Percentiles rank a stretch among this genome's conserved stretches.
Evolutionary conservation across 345 rosid genomes (phyloP).

Genomic region (Excoecaria agallocha): DNA sequence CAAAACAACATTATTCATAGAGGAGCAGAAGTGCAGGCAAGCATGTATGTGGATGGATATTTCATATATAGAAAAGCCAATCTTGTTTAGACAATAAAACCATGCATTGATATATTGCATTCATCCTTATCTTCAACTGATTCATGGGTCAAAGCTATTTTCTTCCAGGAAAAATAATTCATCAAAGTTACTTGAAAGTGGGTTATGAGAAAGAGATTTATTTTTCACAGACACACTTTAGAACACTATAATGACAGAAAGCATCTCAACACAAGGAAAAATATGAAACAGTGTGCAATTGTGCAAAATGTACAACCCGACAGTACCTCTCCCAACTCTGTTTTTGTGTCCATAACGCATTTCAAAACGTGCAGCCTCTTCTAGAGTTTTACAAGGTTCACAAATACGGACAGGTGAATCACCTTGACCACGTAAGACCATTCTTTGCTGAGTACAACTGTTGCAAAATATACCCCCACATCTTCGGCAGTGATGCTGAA

Average conservation of each 20-base stretch:
- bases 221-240: background rate
- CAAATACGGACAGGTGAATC: constrained; percentile 87
- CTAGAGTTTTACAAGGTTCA: constrained; percentile 84
- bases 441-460: constrained; percentile 69
- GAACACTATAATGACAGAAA: background rate
- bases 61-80: background rate
- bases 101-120: background rate
- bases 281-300: background rate
- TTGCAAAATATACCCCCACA: constrained; percentile 93
- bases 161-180: background rate
- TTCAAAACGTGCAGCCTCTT: constrained; percentile 93
- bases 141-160: background rate
- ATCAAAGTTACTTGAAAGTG: background rate
- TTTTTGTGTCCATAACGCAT: constrained; percentile 61
- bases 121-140: background rate
- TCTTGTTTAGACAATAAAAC: background rate
- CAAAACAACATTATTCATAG: background rate
- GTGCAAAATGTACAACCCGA: background rate
- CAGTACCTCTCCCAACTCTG: constrained; percentile 57
- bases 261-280: background rate
- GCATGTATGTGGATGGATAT: background rate
- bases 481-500: constrained; percentile 92
- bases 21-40: background rate
- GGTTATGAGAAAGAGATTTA: background rate
- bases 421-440: constrained; percentile 87